phyloP scores from a whole-genome alignment of 208 protist species.

The Trypanosoma rangeli region DNA sequence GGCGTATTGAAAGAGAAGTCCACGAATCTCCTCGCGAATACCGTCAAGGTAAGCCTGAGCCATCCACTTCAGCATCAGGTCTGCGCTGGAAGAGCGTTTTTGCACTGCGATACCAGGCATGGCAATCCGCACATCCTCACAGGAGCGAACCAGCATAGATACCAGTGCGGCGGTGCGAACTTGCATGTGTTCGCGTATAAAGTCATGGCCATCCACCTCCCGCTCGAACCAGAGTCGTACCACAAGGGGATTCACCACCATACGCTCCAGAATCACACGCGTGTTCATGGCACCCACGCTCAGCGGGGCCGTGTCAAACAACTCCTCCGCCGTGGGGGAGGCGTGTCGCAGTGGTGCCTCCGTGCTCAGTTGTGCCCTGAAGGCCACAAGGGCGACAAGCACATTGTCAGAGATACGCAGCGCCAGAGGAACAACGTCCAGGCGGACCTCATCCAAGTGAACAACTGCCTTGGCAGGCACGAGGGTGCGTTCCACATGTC shows the following conservation, averaged over 20 bases:
- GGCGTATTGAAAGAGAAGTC: slow-evolving; percentile 84
- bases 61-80: slow-evolving; percentile 72
- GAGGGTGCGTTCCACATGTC: slow-evolving; percentile 52
- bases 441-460: slow-evolving; percentile 68
- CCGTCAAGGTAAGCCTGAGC: slow-evolving; percentile 69
- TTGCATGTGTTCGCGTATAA: slow-evolving; percentile 77
- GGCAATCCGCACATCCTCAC: slow-evolving; percentile 73
- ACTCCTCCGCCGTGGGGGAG: slow-evolving; percentile 34
- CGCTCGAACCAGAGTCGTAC: slow-evolving; percentile 84
- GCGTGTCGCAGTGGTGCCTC: slow-evolving; percentile 13
- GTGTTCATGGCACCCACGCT: slow-evolving; percentile 63
- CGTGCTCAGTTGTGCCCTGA: slow-evolving; percentile 27
- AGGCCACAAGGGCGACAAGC: slow-evolving; percentile 54
- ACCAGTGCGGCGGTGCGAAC: slow-evolving; percentile 72
- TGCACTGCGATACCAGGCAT: slow-evolving; percentile 72
- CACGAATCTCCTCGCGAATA: slow-evolving; percentile 62
- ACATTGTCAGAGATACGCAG: slow-evolving; percentile 83
- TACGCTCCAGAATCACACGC: slow-evolving; percentile 69
- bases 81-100: slow-evolving; percentile 53
- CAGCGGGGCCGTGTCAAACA: slow-evolving; percentile 54
- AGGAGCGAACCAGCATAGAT: slow-evolving; percentile 81
- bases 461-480: slow-evolving; percentile 60
- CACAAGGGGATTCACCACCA: slow-evolving; percentile 86
- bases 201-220: slow-evolving; percentile 67
- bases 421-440: slow-evolving; percentile 74